Percentiles rank a stretch among this genome's conserved stretches.
Conservation (phyloP, 306 rosid genomes). For the Prunus campanulata region DNA sequence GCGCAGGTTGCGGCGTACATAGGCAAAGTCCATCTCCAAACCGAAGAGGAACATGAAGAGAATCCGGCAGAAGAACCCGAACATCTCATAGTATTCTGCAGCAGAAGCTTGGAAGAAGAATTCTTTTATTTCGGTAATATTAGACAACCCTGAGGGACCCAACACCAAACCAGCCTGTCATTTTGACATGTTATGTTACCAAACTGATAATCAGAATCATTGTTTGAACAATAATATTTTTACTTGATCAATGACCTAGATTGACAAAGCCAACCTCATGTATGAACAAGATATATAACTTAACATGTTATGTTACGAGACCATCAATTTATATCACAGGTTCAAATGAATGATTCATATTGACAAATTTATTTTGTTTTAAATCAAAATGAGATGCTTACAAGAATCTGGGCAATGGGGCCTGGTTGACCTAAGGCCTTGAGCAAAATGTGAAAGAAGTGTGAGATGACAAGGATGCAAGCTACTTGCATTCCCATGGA, state of each 20-base stretch:
- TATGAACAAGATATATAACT: no score
- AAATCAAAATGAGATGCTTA: constrained; percentile 3
- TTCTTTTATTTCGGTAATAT: constrained; percentile 28
- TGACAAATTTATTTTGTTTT: no score
- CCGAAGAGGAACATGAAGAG: constrained; percentile 83
- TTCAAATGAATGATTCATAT: background rate
- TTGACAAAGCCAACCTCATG: background rate
- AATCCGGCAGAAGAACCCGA: constrained; percentile 79
- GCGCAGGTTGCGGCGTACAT: constrained; percentile 37
- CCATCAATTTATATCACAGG: background rate
- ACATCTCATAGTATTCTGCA: constrained; percentile 74
- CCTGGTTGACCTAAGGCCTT: constrained; percentile 85
- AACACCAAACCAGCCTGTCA: constrained; percentile 78
- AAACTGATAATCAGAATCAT: background rate
- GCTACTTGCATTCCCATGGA: constrained; percentile 90
- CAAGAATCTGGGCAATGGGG: constrained; percentile 81
- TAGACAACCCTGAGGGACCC: constrained; percentile 74
- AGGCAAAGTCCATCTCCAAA: constrained; percentile 57
- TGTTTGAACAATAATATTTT: no score
- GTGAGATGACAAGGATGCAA: constrained; percentile 87
- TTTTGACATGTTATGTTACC: background rate
- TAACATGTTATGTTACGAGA: background rate
- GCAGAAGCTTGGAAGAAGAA: constrained; percentile 62
- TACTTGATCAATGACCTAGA: background rate
- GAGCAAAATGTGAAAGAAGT: constrained; percentile 73